Conservation (phyloP, 345 rosid genomes). For the Eucalyptus shirleyi region DNA sequence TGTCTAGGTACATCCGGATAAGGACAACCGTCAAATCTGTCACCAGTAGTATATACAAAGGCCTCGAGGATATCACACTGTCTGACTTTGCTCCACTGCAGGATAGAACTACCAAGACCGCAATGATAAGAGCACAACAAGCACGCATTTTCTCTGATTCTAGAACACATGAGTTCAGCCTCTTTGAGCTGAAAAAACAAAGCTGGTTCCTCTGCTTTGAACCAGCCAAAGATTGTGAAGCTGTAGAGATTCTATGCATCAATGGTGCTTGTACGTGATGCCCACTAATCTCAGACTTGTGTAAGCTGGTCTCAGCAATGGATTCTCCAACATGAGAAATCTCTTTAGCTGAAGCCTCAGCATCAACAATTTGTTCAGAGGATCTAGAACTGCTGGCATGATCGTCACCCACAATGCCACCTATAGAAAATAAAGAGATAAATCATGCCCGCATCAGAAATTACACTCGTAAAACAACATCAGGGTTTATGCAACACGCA, state of each 20-base stretch:
- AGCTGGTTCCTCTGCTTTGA: neutral
- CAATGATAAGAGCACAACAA: slow-evolving; percentile 43
- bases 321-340: neutral
- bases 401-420: neutral
- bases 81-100: slow-evolving; percentile 16
- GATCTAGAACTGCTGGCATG: neutral
- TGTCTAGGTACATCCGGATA: slow-evolving; percentile 15
- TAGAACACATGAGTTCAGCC: slow-evolving; percentile 37
- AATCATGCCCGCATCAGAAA: neutral
- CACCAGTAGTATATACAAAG: slow-evolving; percentile 50
- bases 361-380: neutral
- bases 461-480: neutral
- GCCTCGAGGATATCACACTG: slow-evolving; percentile 33
- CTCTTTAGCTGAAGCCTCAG: neutral
- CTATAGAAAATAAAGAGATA: neutral
- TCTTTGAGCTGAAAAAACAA: slow-evolving; percentile 35
- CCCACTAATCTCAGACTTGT: neutral
- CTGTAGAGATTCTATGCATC: neutral
- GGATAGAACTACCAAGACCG: slow-evolving; percentile 38
- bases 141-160: slow-evolving; percentile 42
- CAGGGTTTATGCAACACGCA: neutral
- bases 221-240: neutral
- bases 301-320: neutral
- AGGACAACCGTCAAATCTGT: slow-evolving; percentile 44
- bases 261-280: neutral